phyloP scores from a whole-genome alignment of 495 filamentous ascomycete genomes.

The Zalerion maritima region DNA sequence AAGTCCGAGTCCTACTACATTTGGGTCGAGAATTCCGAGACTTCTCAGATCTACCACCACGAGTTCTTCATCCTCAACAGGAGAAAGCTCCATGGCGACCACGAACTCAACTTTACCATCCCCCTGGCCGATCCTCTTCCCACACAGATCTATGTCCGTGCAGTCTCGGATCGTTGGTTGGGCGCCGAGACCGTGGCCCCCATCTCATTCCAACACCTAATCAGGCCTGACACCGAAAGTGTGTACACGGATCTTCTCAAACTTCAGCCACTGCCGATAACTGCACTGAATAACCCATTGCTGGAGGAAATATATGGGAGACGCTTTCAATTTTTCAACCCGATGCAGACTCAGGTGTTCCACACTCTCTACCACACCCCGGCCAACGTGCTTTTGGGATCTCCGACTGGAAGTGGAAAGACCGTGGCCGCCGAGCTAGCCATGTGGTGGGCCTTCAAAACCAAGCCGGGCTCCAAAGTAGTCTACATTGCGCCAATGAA shows the following conservation, averaged over 20 bases:
- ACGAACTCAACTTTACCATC: constrained; percentile 96
- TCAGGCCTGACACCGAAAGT: constrained; percentile 92
- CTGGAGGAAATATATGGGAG: constrained; percentile 79
- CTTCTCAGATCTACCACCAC: constrained; percentile 93
- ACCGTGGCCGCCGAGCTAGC: constrained; percentile 90
- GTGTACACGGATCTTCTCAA: constrained; percentile 90
- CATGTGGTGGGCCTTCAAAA: constrained; percentile 99
- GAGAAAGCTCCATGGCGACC: constrained; percentile 80
- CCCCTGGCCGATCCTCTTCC: constrained; percentile 85
- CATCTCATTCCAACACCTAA: constrained; percentile 94
- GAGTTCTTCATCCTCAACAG: constrained; percentile 89
- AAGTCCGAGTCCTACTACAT: constrained; percentile 93
- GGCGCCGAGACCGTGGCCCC: constrained; percentile 93
- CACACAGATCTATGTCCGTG: constrained; percentile 86
- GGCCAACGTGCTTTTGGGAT: constrained; percentile 88
- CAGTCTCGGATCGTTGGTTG: constrained; percentile 89
- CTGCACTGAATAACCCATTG: constrained; percentile 72
- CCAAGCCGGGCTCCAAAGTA: constrained; percentile 90
- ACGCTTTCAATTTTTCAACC: constrained; percentile 92
- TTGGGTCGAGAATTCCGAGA: constrained; percentile 98
- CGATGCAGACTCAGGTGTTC: constrained; percentile 98
- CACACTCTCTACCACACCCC: constrained; percentile 85
- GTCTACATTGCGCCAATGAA: constrained; percentile 99
- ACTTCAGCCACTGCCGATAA: constrained; percentile 78
- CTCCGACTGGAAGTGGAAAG: constrained; percentile 93